Evolutionary conservation across 441 rosid species (phyloP).

Genomic region (Aleurites moluccanus): DNA sequence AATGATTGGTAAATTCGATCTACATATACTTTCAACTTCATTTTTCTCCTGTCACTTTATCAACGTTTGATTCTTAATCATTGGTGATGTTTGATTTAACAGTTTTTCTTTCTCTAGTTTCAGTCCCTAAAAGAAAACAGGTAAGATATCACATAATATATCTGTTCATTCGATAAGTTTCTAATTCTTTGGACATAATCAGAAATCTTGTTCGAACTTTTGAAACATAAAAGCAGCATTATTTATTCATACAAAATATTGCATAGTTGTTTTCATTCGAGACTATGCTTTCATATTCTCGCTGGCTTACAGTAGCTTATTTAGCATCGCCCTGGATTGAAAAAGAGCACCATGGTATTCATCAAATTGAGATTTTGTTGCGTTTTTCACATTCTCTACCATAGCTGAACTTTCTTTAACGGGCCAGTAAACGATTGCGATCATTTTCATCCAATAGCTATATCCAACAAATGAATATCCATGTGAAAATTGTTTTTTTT

Average conservation of each 20-base stretch:
- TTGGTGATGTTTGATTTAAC: neutral
- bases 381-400: slow-evolving; percentile 61
- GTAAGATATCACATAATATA: neutral
- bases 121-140: neutral
- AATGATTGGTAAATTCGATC: slow-evolving; percentile 87
- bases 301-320: slow-evolving; percentile 31
- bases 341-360: slow-evolving; percentile 58
- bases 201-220: neutral
- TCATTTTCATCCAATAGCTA: slow-evolving; percentile 70
- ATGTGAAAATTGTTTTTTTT: neutral
- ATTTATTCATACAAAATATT: too few relatives aligned
- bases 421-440: slow-evolving; percentile 55
- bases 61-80: neutral
- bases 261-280: too few relatives aligned
- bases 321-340: slow-evolving; percentile 35
- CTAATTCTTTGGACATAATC: neutral
- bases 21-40: slow-evolving; percentile 71
- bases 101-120: neutral
- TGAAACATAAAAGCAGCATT: neutral
- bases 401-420: slow-evolving; percentile 63
- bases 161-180: neutral
- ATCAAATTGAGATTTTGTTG: slow-evolving; percentile 68
- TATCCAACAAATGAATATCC: neutral
- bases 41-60: slow-evolving; percentile 19
- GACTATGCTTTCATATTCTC: slow-evolving; percentile 24